Evolutionary conservation across 2,329 filamentous ascomycete species (phyloP).

Genomic region (Diplodia seriata): DNA sequence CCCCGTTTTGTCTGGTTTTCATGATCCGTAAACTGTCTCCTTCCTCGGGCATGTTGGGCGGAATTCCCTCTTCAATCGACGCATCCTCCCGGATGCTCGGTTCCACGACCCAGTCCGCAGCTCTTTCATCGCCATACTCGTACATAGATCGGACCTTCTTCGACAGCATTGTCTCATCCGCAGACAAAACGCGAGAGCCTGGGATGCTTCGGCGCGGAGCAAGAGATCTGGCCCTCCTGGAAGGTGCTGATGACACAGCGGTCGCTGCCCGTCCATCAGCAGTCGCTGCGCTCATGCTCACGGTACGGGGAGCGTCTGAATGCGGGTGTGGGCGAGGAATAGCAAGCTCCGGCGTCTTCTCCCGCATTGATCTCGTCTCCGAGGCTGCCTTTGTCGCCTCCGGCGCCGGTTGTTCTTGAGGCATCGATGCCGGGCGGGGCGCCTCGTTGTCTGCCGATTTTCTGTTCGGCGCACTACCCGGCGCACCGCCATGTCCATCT

Average conservation of each 20-base stretch:
- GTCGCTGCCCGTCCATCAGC: constrained; percentile 15
- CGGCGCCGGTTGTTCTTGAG: not conserved
- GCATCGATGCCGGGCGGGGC: not conserved
- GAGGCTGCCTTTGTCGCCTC: not conserved
- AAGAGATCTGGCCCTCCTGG: constrained; percentile 15
- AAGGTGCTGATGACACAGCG: constrained; percentile 3
- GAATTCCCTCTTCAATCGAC: constrained; percentile 14
- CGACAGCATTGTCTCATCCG: constrained; percentile 68
- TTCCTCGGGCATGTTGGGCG: not conserved
- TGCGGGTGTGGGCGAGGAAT: not conserved
- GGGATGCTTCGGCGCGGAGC: constrained; percentile 24
- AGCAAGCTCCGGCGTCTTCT: not conserved
- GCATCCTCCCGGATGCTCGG: constrained; percentile 28
- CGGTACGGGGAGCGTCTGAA: constrained; percentile 8
- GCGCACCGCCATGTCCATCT: not conserved
- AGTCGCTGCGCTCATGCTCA: constrained; percentile 26
- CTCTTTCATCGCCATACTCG: constrained; percentile 64
- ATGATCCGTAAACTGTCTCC: constrained; percentile 14
- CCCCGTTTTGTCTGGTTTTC: constrained; percentile 23
- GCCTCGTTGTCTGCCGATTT: not conserved
- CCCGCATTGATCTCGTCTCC: not conserved
- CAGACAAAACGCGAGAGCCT: constrained; percentile 61
- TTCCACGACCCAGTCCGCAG: constrained; percentile 51
- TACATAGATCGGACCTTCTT: constrained; percentile 70
- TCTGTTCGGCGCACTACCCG: constrained; percentile 28